phyloP scores from a whole-genome alignment of 345 rosid species.

The Tarenaya hassleriana region DNA sequence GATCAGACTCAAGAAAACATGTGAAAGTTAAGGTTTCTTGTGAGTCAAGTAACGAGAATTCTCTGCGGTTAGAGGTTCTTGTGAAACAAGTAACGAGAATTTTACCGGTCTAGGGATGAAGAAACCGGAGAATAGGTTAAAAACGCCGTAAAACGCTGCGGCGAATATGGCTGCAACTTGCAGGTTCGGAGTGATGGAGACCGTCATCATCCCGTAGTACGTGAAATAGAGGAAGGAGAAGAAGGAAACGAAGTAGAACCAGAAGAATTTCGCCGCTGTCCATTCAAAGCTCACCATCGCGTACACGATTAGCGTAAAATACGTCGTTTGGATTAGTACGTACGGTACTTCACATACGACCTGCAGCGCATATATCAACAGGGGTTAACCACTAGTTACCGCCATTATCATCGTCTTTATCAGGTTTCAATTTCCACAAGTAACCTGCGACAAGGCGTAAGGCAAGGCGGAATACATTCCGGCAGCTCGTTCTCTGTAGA shows the following conservation, averaged over 20 bases:
- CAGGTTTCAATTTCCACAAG: conserved; percentile 9
- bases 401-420: too few species aligned
- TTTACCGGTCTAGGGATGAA: conserved; percentile 75
- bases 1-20: too few species aligned
- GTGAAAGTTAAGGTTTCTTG: too few species aligned
- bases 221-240: conserved; percentile 91
- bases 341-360: conserved; percentile 68
- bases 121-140: conserved; percentile 88
- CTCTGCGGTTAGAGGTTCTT: conserved; percentile 20
- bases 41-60: not conserved
- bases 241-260: conserved; percentile 80
- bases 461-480: conserved; percentile 69
- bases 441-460: conserved; percentile 59
- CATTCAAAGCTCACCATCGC: conserved; percentile 76
- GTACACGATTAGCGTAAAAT: conserved; percentile 58
- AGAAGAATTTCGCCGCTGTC: conserved; percentile 63
- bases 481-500: conserved; percentile 67
- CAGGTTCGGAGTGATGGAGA: conserved; percentile 74
- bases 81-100: conserved; percentile 1
- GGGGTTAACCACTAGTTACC: not conserved
- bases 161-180: conserved; percentile 76
- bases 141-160: conserved; percentile 61
- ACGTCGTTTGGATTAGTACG: conserved; percentile 52
- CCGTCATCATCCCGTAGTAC: conserved; percentile 94
- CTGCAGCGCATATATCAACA: conserved; percentile 32